These are phyloP conservation scores for Lasiodiplodia gonubiensis DNA, from an alignment of 2,329 filamentous ascomycete species.

Conservation along the genomic window DNA sequence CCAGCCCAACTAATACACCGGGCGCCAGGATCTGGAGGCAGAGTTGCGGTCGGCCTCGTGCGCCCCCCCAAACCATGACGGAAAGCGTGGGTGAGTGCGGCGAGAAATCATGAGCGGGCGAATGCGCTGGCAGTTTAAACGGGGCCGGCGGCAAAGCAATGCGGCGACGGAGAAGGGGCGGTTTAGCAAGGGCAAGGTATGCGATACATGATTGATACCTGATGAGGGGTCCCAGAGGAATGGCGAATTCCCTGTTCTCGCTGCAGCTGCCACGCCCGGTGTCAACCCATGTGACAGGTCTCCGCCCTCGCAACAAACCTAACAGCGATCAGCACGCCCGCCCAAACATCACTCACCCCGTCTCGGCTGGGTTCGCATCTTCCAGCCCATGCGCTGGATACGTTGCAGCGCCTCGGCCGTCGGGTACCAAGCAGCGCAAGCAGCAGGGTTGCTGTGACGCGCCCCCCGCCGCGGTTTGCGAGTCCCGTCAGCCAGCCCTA, in stretches of 20 bases:
- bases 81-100: background rate
- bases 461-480: background rate
- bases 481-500: background rate
- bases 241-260: background rate
- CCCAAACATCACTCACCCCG: background rate
- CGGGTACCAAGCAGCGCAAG: background rate
- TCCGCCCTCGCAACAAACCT: no score
- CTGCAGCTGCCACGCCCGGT: background rate
- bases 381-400: background rate
- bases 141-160: background rate
- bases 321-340: no score
- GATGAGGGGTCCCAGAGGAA: background rate
- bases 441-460: background rate
- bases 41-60: background rate
- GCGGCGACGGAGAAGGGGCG: no score
- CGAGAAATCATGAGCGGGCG: background rate
- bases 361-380: background rate
- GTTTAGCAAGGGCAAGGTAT: background rate
- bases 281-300: background rate
- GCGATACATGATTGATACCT: background rate
- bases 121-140: background rate
- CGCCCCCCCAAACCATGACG: background rate
- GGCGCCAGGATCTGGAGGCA: background rate
- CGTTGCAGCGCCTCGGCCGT: background rate
- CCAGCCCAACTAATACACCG: background rate